Percentiles rank a stretch among this genome's conserved stretches.
These are phyloP conservation scores for Botrytis porri DNA, from an alignment of 2,329 filamentous ascomycete genomes.

Conservation along the genomic window DNA sequence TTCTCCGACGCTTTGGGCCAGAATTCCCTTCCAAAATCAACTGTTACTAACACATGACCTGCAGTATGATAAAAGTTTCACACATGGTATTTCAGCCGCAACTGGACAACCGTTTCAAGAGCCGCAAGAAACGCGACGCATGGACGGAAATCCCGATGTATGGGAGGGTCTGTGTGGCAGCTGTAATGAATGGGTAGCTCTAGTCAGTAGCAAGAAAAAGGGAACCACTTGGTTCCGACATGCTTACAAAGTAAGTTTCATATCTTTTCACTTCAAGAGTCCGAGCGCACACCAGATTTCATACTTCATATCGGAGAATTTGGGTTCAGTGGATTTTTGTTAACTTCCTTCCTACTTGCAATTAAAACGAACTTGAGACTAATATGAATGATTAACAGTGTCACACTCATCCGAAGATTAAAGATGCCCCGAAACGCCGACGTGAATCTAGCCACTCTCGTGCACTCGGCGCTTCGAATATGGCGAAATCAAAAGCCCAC, in stretches of 20 bases:
- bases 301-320: not conserved
- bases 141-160: slow-evolving; percentile 76
- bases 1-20: not conserved
- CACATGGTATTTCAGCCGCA: slow-evolving; percentile 79
- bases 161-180: slow-evolving; percentile 78
- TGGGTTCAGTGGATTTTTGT: not conserved
- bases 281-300: not conserved
- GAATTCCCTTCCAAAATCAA: not conserved
- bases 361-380: not conserved
- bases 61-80: slow-evolving; percentile 84
- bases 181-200: slow-evolving; percentile 76
- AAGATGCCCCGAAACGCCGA: slow-evolving; percentile 66
- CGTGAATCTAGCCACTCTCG: slow-evolving; percentile 56
- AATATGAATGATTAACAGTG: slow-evolving; percentile 44
- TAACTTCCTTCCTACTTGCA: not conserved
- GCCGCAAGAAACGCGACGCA: slow-evolving; percentile 70
- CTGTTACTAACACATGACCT: not conserved
- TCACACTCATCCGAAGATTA: slow-evolving; percentile 69
- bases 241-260: slow-evolving; percentile 70
- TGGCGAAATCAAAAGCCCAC: slow-evolving; percentile 43
- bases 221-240: slow-evolving; percentile 91
- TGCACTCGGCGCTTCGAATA: slow-evolving; percentile 39
- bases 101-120: slow-evolving; percentile 77
- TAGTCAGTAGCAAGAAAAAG: slow-evolving; percentile 86
- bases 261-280: not conserved